Conservation (phyloP, 345 rosid species). For the Eucalyptus sp. region DNA sequence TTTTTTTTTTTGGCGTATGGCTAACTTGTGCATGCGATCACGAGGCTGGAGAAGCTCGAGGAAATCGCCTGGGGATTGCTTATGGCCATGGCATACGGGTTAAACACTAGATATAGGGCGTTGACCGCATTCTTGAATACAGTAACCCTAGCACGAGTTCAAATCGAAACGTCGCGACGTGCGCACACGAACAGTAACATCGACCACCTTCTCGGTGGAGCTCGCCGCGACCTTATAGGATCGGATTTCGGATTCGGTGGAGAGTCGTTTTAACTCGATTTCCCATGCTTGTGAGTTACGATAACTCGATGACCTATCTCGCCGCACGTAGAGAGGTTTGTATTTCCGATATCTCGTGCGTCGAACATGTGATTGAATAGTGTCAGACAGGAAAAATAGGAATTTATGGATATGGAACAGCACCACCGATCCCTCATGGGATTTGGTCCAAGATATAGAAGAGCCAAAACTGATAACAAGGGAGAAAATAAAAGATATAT, state of each 20-base stretch:
- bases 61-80: background rate
- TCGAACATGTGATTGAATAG: background rate
- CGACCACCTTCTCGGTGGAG: background rate
- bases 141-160: background rate
- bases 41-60: background rate
- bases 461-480: background rate
- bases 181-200: background rate
- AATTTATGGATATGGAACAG: background rate
- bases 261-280: background rate
- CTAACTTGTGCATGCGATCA: background rate
- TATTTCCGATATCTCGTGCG: background rate
- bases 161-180: background rate
- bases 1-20: background rate
- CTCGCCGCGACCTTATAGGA: background rate
- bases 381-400: background rate
- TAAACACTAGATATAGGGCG: background rate
- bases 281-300: background rate
- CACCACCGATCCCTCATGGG: background rate
- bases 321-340: background rate
- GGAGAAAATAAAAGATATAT: background rate
- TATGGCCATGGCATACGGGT: background rate
- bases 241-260: background rate
- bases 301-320: background rate
- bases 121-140: background rate
- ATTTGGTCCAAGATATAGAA: background rate